These are phyloP conservation scores for Phyllachora maydis DNA, from an alignment of 2,329 filamentous ascomycete genomes.

Conservation along the genomic window DNA sequence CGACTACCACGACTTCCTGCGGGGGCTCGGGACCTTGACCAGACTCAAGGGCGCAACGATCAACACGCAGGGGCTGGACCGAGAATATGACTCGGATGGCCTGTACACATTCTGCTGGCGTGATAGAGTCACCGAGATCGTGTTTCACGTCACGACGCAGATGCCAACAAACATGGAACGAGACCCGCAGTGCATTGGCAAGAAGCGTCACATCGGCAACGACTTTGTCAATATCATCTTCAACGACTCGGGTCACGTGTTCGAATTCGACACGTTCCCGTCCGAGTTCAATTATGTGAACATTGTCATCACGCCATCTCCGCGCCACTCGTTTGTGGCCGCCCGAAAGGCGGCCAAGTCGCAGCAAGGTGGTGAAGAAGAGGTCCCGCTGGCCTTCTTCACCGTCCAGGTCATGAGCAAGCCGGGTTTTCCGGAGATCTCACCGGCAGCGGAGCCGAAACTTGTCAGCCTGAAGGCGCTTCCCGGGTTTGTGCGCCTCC, in stretches of 20 bases:
- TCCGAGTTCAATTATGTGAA: conserved; percentile 95
- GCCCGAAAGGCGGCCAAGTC: conserved; percentile 22
- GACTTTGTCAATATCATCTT: conserved; percentile 97
- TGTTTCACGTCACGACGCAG: conserved; percentile 91
- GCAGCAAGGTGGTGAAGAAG: conserved; percentile 5
- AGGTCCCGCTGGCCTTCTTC: conserved; percentile 42
- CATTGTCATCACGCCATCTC: conserved; percentile 84
- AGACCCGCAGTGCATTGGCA: conserved; percentile 57
- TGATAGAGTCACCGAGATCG: conserved; percentile 81
- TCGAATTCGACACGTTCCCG: conserved; percentile 78
- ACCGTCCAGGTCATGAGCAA: conserved; percentile 78
- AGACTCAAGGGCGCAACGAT: conserved; percentile 66
- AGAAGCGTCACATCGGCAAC: conserved; percentile 92
- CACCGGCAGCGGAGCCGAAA: conserved; percentile 73
- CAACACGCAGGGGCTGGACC: conserved; percentile 84
- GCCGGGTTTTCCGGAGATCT: conserved; percentile 77
- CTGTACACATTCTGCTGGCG: conserved; percentile 86
- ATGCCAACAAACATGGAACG: conserved; percentile 77
- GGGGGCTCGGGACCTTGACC: conserved; percentile 62
- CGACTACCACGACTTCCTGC: conserved; percentile 74
- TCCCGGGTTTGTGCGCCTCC: conserved; percentile 65
- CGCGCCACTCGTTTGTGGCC: conserved; percentile 54
- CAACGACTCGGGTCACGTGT: conserved; percentile 84
- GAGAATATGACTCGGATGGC: conserved; percentile 57
- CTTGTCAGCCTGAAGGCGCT: conserved; percentile 69